Percentiles rank a stretch among this genome's conserved stretches.
These are phyloP conservation scores for Colletotrichum graminicola DNA, from an alignment of 2,329 filamentous ascomycete species.

Conservation along the genomic window DNA sequence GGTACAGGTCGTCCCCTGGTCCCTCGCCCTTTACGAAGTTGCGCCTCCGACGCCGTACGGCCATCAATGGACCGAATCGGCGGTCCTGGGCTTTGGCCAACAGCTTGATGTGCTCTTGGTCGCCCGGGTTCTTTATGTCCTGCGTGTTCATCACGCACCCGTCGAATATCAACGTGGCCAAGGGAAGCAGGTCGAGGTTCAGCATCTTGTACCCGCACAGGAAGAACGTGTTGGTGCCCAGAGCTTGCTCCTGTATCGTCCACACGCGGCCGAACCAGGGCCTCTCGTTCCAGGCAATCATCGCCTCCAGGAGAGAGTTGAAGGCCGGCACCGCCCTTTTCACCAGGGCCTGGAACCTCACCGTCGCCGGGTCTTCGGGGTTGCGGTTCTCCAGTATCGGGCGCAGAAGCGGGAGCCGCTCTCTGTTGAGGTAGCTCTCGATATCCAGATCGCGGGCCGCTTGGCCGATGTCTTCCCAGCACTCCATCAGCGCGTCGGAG, in stretches of 20 bases:
- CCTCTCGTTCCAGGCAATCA: conserved; percentile 33
- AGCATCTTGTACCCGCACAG: conserved; percentile 47
- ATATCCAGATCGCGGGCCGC: conserved; percentile 46
- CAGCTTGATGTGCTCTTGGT: neutral
- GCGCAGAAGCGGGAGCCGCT: conserved; percentile 16
- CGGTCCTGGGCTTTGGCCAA: conserved; percentile 10
- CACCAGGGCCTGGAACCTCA: conserved; percentile 32
- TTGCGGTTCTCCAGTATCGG: conserved; percentile 17
- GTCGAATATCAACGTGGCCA: conserved; percentile 42
- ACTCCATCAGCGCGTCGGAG: conserved; percentile 41
- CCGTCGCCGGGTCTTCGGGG: conserved; percentile 43
- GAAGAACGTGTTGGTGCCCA: conserved; percentile 45
- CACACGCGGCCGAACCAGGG: conserved; percentile 48
- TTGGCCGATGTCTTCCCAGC: conserved; percentile 44
- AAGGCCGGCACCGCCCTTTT: conserved; percentile 4
- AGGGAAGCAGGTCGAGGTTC: conserved; percentile 47
- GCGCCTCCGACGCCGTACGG: conserved; percentile 13
- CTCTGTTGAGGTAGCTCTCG: conserved; percentile 23
- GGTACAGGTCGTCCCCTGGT: conserved; percentile 41
- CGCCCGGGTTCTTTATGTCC: neutral
- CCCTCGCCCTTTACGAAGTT: conserved; percentile 40
- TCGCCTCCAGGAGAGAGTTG: neutral
- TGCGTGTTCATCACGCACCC: conserved; percentile 24
- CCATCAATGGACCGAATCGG: neutral
- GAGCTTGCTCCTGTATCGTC: conserved; percentile 48